Evolutionary conservation across 2,329 filamentous ascomycete genomes (phyloP), one percentile per base, ranked within the genome.

Genomic region (Alternaria conjuncta): DNA sequence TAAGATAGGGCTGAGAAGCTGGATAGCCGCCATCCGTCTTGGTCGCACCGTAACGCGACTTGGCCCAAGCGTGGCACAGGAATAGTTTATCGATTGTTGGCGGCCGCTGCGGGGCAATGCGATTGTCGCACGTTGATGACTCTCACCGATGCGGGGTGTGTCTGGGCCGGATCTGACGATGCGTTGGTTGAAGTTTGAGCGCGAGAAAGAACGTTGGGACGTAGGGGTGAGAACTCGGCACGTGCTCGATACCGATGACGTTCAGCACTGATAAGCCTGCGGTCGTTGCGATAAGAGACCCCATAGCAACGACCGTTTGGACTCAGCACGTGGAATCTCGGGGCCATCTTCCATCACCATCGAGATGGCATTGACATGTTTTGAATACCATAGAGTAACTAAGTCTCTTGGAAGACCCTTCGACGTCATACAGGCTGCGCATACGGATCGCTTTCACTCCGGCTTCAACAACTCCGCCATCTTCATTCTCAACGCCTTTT

Each of bases 401-500:
- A 18, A 18, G 3, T 18, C 36, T 3, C 8, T n/a, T 41, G n/a
- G 36, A 41, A 41, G 15, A 41, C n/a, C 36, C 36, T 41, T 41
- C 36, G 36, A 41, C 36, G 36, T 41, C 36, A 41, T 41, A 11
- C 36, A 10, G 36, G 36, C 36, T 41, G 36, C 15, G 9, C 36
- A 41, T 41, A 18, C 36, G 15, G 15, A 41, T 41, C 13, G 49
- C 49, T 23, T 32, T 53, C 20, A 51, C 26, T 57, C 36, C 20
- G 41, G 49, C 20, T 32, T 28, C 15, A 65, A 46, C 54, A 61
- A 44, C 20, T 49, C 20, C 10, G 49, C 12, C 6, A 63, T 50
- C 53, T 63, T 59, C n/a, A 28, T 53, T 13, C 41, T 30, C 26
- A 66, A 55, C 9, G 36, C 43, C 41, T 57, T 32, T 20, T 65